Evolutionary conservation across 2,329 filamentous ascomycete species (phyloP).

Genomic region (Paracoccidioides lutzii): DNA sequence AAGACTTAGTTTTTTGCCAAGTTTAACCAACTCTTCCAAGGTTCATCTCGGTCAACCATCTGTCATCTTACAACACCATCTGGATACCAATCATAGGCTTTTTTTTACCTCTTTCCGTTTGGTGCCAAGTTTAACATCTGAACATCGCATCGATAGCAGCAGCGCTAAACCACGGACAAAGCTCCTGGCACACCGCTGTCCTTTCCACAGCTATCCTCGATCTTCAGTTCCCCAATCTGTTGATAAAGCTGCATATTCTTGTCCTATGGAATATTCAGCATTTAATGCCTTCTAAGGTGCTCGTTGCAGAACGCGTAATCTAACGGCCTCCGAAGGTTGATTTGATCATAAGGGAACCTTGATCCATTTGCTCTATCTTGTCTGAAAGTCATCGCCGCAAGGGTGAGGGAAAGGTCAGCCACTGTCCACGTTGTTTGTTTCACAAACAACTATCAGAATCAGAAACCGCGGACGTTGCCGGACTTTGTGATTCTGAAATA

Average conservation of each 20-base stretch:
- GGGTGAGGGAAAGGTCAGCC: not conserved
- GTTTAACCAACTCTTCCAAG: no score
- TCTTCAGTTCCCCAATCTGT: not conserved
- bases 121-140: no score
- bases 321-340: not conserved
- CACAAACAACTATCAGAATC: not conserved
- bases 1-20: no score
- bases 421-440: not conserved
- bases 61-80: no score
- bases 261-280: not conserved
- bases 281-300: not conserved
- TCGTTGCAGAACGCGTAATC: not conserved
- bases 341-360: not conserved
- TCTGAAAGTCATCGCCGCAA: not conserved
- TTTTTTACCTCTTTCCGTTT: no score
- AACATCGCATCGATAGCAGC: no score
- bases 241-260: not conserved
- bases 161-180: no score
- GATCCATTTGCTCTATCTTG: not conserved
- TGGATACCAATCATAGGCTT: no score
- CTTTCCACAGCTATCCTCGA: no score
- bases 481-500: not conserved
- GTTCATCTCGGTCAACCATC: no score
- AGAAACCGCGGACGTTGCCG: not conserved
- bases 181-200: no score